A percentile compares a stretch with the other conserved stretches of the same genome.
phyloP scores from a whole-genome alignment of 1,284 basidiomycete genomes.

The Volvariella volvacea region DNA sequence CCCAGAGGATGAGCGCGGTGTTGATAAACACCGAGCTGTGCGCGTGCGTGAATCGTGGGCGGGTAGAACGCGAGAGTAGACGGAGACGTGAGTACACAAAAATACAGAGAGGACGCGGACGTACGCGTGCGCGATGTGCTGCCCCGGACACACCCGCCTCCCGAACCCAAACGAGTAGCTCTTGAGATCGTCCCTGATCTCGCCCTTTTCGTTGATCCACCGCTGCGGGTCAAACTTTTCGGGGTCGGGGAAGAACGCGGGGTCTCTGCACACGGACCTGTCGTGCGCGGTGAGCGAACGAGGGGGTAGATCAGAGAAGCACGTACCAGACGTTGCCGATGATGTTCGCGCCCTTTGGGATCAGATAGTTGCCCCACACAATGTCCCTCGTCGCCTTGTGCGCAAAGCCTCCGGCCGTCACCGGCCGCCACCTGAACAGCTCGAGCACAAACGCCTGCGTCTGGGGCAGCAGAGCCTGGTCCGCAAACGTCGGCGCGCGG shows the following conservation, averaged over 20 bases:
- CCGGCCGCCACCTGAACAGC: conserved; percentile 58
- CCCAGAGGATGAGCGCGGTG: conserved; percentile 53
- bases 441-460: conserved; percentile 59
- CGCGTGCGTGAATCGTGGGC: no score
- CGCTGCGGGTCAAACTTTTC: conserved; percentile 51
- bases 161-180: conserved; percentile 56
- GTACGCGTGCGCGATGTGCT: conserved; percentile 48
- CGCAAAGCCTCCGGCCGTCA: conserved; percentile 45
- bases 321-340: conserved; percentile 56
- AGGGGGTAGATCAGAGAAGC: not conserved
- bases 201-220: conserved; percentile 46
- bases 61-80: not conserved
- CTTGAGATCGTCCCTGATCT: conserved; percentile 41
- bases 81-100: not conserved
- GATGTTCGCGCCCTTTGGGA: conserved; percentile 52
- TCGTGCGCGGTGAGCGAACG: not conserved
- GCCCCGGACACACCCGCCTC: conserved; percentile 53
- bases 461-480: conserved; percentile 43
- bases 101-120: conserved; percentile 15
- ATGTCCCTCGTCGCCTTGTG: conserved; percentile 56
- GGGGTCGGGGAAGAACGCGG: conserved; percentile 49
- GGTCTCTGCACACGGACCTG: conserved; percentile 50
- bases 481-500: conserved; percentile 45
- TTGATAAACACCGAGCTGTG: conserved; percentile 54
- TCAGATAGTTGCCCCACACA: conserved; percentile 47